phyloP scores from a whole-genome alignment of 371 early-diverging fungal species.

The Capillidium heterosporum region DNA sequence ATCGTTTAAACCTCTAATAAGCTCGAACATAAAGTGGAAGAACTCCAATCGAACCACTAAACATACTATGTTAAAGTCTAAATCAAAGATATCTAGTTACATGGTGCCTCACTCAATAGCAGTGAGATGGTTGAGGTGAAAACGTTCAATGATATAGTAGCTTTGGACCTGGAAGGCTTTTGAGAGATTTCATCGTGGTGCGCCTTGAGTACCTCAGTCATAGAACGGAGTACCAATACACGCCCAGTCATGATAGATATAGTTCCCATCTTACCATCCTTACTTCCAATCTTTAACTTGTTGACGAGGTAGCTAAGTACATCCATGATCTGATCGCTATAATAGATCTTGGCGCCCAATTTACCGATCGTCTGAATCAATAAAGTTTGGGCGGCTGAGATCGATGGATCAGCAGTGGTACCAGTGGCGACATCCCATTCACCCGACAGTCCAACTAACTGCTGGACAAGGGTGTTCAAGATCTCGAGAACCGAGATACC shows the following conservation, averaged over 20 bases:
- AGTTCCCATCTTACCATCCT: constrained; percentile 16
- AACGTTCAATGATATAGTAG: constrained; percentile 15
- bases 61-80: neutral
- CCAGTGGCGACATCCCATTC: constrained; percentile 8
- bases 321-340: constrained; percentile 66
- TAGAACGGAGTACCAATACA: constrained; percentile 14
- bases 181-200: constrained; percentile 15
- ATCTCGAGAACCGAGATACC: constrained; percentile 72
- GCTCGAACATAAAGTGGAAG: constrained; percentile 10
- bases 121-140: constrained; percentile 24
- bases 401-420: neutral
- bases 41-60: constrained; percentile 1
- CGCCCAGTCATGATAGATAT: constrained; percentile 23
- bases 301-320: constrained; percentile 52
- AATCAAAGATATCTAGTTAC: constrained; percentile 10
- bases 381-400: neutral
- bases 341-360: constrained; percentile 60
- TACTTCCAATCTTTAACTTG: constrained; percentile 25
- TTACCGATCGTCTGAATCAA: constrained; percentile 22
- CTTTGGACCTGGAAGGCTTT: constrained; percentile 8
- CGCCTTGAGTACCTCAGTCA: constrained; percentile 17
- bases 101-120: constrained; percentile 17
- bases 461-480: constrained; percentile 41
- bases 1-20: neutral
- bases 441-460: constrained; percentile 25